Evolutionary conservation across 768 basidiomycete genomes (phyloP), one percentile per base, ranked within the genome.

Genomic region (Collybia sordida): DNA sequence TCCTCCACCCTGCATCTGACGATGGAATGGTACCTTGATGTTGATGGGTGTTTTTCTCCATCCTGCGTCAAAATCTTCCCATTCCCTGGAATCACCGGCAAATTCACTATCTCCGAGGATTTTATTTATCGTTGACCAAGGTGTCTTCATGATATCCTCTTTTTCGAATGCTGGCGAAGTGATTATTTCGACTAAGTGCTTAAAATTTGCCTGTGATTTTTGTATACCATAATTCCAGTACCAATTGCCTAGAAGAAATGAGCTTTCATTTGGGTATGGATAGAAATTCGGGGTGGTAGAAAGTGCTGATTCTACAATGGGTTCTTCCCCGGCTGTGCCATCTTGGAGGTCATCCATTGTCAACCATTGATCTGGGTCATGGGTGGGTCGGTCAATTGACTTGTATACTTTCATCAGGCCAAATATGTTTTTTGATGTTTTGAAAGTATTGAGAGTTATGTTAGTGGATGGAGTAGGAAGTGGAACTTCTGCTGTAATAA

Each of bases 201-300:
- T 48, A 39, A 56, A 59, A 27, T 27, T 39, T 3, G 39, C 35
- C 46, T 47, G 28, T 4, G 60, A 59, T 44, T 59, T 61, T 24
- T 55, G 53, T 3, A 44, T 6, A 14, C 49, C 50, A 1, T 52
- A 40, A 42, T 56, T 60, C 59, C 59, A 60, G 35, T 47, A 57
- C 59, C 60, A 61, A 5, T 61, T 40, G 9, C 54, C 46, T 17
- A 49, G 45, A 14, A 45, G 34, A 44, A 56, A 56, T 4, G 51
- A 52, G 28, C 35, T 45, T 12, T 21, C 18, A 9, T 43, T 47
- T 19, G 45, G 34, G 41, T 55, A 45, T 27, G 52, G 49, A 50
- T 42, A 34, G 15, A 40, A 39, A 18, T 38, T 37, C 19, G 37
- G 25, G 19, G 25, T 3, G 25, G 37, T 6, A 12, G 15, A 25